Conservation (phyloP, 2,329 filamentous ascomycete species). For the Ophiostoma sp. region DNA sequence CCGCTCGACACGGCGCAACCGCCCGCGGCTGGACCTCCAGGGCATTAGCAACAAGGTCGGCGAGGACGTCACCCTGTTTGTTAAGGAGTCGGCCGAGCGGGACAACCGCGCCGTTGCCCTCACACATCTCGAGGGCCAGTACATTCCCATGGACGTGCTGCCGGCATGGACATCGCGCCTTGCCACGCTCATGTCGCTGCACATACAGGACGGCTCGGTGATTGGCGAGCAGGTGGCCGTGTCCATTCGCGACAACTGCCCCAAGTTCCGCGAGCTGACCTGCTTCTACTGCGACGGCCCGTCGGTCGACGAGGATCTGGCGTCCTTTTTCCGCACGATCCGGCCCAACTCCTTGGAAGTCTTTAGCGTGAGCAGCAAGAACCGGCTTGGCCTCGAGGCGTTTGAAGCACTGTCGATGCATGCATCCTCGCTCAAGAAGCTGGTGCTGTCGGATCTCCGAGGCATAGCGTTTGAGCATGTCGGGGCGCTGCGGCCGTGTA, state of each 20-base stretch:
- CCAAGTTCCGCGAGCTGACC: slow-evolving; percentile 54
- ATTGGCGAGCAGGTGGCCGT: slow-evolving; percentile 51
- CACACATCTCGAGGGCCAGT: slow-evolving; percentile 52
- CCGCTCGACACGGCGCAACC: slow-evolving; percentile 27
- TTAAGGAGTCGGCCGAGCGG: slow-evolving; percentile 37
- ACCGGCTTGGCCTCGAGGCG: slow-evolving; percentile 49
- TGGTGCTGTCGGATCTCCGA: slow-evolving; percentile 34
- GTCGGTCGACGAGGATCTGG: slow-evolving; percentile 53
- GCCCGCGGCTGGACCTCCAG: slow-evolving; percentile 34
- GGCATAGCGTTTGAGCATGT: slow-evolving; percentile 32
- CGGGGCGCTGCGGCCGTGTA: slow-evolving; percentile 34
- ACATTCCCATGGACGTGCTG: slow-evolving; percentile 47
- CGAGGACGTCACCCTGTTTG: slow-evolving; percentile 51
- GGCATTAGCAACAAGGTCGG: slow-evolving; percentile 46
- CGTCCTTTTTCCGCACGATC: slow-evolving; percentile 53
- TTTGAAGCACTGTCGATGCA: slow-evolving; percentile 50
- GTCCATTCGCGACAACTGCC: slow-evolving; percentile 54
- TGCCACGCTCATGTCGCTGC: slow-evolving; percentile 52
- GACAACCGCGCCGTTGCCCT: slow-evolving; percentile 47
- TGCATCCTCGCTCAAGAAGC: slow-evolving; percentile 34
- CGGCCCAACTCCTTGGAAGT: slow-evolving; percentile 51
- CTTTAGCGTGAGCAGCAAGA: slow-evolving; percentile 54
- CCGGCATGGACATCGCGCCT: slow-evolving; percentile 55
- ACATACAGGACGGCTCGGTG: slow-evolving; percentile 56
- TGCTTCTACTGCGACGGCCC: slow-evolving; percentile 45